These are phyloP conservation scores for Lyophyllum shimeji DNA, from an alignment of 768 basidiomycete genomes.

Conservation along the genomic window DNA sequence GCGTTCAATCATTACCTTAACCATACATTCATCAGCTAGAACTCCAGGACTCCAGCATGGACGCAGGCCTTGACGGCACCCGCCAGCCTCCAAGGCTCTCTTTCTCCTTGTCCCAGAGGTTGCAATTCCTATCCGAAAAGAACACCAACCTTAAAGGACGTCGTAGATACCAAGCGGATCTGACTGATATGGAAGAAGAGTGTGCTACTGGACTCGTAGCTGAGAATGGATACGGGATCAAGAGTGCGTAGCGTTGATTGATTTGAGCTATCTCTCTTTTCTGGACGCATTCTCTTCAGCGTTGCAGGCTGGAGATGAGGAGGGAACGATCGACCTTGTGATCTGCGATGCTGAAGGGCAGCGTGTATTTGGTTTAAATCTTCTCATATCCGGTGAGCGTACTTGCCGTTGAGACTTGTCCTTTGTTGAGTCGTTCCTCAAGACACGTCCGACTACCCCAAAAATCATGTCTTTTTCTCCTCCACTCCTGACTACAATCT, in stretches of 20 bases:
- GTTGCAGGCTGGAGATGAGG: constrained; percentile 58
- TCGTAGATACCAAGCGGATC: constrained; percentile 56
- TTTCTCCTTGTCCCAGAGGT: not conserved
- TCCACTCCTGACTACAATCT: constrained; percentile 49
- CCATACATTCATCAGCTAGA: constrained; percentile 2
- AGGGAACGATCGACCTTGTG: constrained; percentile 57
- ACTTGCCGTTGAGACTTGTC: not conserved
- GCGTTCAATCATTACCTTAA: not conserved
- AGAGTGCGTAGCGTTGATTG: constrained; percentile 31
- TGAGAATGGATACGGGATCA: constrained; percentile 36
- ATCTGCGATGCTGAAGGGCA: constrained; percentile 35
- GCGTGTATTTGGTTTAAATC: constrained; percentile 35
- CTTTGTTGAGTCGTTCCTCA: not conserved
- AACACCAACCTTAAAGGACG: constrained; percentile 55
- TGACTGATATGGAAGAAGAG: constrained; percentile 43
- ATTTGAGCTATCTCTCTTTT: not conserved
- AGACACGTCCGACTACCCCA: constrained; percentile 72
- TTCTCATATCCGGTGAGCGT: constrained; percentile 50
- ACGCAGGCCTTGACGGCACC: constrained; percentile 1
- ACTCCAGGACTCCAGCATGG: not conserved
- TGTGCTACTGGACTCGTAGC: constrained; percentile 32
- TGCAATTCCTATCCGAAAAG: constrained; percentile 20
- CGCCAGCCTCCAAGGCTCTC: not conserved
- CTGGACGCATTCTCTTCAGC: constrained; percentile 30
- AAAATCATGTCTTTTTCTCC: constrained; percentile 54